Evolutionary conservation across 78 protist genomes (phyloP), one percentile per base, ranked within the genome.

Genomic region (Ministeria vibrans): DNA sequence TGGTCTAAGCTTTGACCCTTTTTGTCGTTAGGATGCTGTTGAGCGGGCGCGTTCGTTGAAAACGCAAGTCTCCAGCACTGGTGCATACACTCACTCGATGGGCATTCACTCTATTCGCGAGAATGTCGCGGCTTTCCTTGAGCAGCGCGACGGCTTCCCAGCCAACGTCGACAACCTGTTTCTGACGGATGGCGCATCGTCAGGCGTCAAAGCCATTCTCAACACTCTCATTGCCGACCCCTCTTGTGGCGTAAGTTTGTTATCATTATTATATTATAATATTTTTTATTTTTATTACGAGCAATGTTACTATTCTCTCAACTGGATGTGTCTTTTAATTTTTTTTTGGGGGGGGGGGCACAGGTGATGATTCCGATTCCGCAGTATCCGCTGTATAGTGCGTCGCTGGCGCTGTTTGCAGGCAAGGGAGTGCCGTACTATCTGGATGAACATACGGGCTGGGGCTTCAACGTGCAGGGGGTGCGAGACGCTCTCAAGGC

Each of bases 371-470:
- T 95, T 44, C 99, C 99, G 15, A 95, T 97, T 28, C 99, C 99
- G 51, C 99, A 97, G 90, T 98, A 98, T 81, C 99, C 99, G 77
- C 90, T 98, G 44, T 98, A 98, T 91, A 83, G 96, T 25, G 99
- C 99, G 9, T 59, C 98, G 38, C 69, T 97, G 75, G 79, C 96
- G 13, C 80, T 94, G 27, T 42, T 83, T 62, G 86, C 93, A 25
- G 99, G 97, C 30, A 11, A 46, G 1, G 85, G 79, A 22, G 87
- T 95, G 3, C 91, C 86, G 1, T 98, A 98, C 80, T 76, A 87
- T 20, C 93, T 98, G 41, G 82, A 78, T 42, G 82, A 78, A 45
- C 84, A 75, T n/a, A 59, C 62, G 15, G 92, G 88, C 25, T 95
- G 98, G 98, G 38, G 64, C 11, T 27, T 90, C 30, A 70, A 49